Base-by-base conservation (phyloP, 495 filamentous ascomycete genomes). In the Penicillium angulare region DNA sequence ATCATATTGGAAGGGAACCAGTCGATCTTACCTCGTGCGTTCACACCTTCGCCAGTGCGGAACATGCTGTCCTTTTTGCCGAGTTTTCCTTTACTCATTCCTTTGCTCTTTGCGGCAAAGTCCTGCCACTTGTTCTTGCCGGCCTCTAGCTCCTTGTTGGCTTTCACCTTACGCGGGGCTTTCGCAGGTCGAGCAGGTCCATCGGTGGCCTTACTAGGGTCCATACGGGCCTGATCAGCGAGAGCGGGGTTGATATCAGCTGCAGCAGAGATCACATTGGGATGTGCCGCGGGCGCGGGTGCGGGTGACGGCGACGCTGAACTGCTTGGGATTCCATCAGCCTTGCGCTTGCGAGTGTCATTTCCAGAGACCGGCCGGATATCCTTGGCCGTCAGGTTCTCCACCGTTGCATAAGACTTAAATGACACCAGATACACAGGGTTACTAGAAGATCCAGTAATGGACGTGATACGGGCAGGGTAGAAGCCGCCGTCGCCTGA, bases 61-160 rank as follows among this genome's bases (percentile, higher is more conserved):
- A 98, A 98, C 93, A 97, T 96, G 73, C 89, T 95, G 13, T 97
- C 91, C 75, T 96, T 96, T 72, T 88, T 90, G 39, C 83, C 87
- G 32, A 83, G 74, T 63, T 90, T 90, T 16, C 87, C 86, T 72
- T 92, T 95, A 56, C 75, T 86, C 71, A n/a, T n/a, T n/a, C 73
- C 34, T 64, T 90, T 91, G 20, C 85, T 86, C 71, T 93, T 95
- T 52, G 76, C 75, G 32, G 81, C 84, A 64, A 95, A 98, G 57
- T 92, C 86, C 68, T 97, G 86, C 93, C 93, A 98, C 61, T 93
- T 96, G 56, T 78, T 89, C 76, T 96, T 96, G 55, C 86, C 86
- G 53, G 80, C 87, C 71, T 96, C 90, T 9, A 98, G 77, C 64
- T 92, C 90, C 65, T 89, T 90, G 26, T 81, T 91, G 13, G 90